Evolutionary conservation across 1,139 yeast species (phyloP).

Genomic region (Nematodospora anomalae): DNA sequence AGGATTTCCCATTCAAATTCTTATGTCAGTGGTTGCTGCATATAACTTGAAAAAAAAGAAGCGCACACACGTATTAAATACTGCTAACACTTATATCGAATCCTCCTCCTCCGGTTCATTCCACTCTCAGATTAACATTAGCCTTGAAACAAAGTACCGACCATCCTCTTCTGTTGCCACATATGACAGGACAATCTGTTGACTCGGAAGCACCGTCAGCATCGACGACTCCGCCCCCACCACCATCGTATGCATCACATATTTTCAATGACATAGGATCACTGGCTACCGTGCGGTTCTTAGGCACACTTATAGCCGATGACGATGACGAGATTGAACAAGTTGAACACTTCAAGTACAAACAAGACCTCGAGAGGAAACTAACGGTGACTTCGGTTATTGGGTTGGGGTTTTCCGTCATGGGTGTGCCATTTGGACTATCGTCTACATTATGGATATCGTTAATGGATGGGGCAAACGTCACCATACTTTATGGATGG

Average conservation of each 20-base stretch:
- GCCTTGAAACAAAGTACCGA: too few species aligned
- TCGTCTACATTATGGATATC: slow-evolving; percentile 71
- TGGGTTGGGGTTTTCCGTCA: slow-evolving; percentile 71
- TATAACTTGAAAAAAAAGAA: too few species aligned
- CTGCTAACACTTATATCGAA: too few species aligned
- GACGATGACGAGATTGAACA: slow-evolving; percentile 53
- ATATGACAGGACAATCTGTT: not conserved
- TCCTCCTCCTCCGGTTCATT: too few species aligned
- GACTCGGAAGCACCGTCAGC: slow-evolving; percentile 5
- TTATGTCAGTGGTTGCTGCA: too few species aligned
- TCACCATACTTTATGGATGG: slow-evolving; percentile 73
- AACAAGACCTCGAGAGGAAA: slow-evolving; percentile 65
- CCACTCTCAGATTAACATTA: too few species aligned
- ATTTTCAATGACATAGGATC: slow-evolving; percentile 14
- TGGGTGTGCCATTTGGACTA: slow-evolving; percentile 79
- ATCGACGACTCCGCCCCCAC: slow-evolving; percentile 16
- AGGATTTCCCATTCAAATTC: too few species aligned
- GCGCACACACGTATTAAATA: too few species aligned
- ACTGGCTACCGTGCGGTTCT: slow-evolving; percentile 24
- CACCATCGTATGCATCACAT: slow-evolving; percentile 22
- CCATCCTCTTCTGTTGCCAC: too few species aligned
- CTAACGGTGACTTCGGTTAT: slow-evolving; percentile 66
- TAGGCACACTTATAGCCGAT: slow-evolving; percentile 19
- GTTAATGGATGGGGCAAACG: slow-evolving; percentile 70
- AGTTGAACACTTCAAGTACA: slow-evolving; percentile 69